phyloP scores from a whole-genome alignment of 371 early-diverging fungal genomes.

The Syncephalastrum monosporum region DNA sequence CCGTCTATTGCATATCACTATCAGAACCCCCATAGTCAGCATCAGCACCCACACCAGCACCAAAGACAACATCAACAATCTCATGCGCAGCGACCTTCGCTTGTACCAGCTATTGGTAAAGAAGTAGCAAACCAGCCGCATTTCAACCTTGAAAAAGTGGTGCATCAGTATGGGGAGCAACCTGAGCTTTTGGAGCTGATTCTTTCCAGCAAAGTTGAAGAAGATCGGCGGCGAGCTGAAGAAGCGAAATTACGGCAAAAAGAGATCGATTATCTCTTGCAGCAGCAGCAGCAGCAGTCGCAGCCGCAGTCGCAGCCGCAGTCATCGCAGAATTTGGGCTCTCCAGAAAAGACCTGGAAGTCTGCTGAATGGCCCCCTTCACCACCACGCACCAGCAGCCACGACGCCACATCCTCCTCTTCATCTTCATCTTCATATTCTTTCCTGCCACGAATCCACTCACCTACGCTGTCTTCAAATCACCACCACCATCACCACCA shows the following conservation, averaged over 20 bases:
- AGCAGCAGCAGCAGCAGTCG: slow-evolving; percentile 13
- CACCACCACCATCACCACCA: slow-evolving; percentile 1
- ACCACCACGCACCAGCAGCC: too few relatives aligned
- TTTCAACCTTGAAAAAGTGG: slow-evolving; percentile 46
- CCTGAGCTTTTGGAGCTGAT: slow-evolving; percentile 54
- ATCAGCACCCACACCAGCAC: slow-evolving; percentile 1
- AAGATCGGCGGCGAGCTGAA: slow-evolving; percentile 55
- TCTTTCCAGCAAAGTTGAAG: slow-evolving; percentile 53
- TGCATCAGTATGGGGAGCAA: slow-evolving; percentile 44
- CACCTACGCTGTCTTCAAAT: slow-evolving; percentile 1
- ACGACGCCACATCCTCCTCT: too few relatives aligned
- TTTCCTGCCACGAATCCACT: slow-evolving; percentile 10
- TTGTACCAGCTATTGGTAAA: background rate
- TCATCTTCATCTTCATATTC: background rate
- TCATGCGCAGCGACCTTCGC: background rate
- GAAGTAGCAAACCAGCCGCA: slow-evolving; percentile 9
- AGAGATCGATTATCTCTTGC: slow-evolving; percentile 39
- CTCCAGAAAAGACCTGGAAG: background rate
- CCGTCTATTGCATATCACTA: background rate
- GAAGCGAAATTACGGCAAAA: slow-evolving; percentile 48
- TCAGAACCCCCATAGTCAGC: background rate
- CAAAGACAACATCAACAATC: background rate
- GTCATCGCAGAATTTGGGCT: background rate
- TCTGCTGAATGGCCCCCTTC: background rate
- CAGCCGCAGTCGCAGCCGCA: background rate